Evolutionary conservation across 306 rosid genomes (phyloP).

Genomic region (Vachellia collinsii): DNA sequence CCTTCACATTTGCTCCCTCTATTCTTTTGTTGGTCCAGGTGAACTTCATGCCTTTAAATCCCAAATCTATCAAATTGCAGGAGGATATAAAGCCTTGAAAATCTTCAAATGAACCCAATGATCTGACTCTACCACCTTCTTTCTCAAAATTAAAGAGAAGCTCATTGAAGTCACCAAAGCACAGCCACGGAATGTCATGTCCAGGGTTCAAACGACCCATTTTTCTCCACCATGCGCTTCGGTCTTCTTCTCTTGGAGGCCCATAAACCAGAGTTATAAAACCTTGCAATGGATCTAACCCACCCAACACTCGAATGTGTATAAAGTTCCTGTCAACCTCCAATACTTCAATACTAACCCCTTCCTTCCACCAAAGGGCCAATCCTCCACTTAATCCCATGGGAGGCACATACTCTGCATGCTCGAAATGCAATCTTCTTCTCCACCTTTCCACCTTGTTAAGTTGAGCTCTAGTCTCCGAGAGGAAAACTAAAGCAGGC

Average conservation of each 20-base stretch:
- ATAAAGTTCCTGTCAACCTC: neutral
- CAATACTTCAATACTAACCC: neutral
- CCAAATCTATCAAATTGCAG: neutral
- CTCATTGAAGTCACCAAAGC: neutral
- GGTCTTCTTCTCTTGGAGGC: neutral
- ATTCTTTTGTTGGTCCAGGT: neutral
- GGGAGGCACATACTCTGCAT: neutral
- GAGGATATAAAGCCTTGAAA: accelerated
- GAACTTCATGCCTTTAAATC: neutral
- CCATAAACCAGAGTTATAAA: neutral
- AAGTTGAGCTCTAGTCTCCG: no score
- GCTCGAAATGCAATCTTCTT: accelerated
- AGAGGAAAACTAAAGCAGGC: no score
- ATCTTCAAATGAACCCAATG: neutral
- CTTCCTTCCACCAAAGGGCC: neutral
- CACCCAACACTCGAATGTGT: neutral
- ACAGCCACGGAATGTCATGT: neutral
- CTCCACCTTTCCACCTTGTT: neutral
- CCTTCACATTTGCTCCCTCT: no score
- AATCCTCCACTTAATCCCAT: neutral
- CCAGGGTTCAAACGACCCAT: neutral
- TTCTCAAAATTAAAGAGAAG: no score
- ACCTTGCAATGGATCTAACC: neutral
- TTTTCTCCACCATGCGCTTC: neutral
- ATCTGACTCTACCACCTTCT: neutral